Percentiles rank a stretch among this genome's conserved stretches.
These are phyloP conservation scores for Fusarium robinianum DNA, from an alignment of 2,329 filamentous ascomycete genomes.

Conservation along the genomic window DNA sequence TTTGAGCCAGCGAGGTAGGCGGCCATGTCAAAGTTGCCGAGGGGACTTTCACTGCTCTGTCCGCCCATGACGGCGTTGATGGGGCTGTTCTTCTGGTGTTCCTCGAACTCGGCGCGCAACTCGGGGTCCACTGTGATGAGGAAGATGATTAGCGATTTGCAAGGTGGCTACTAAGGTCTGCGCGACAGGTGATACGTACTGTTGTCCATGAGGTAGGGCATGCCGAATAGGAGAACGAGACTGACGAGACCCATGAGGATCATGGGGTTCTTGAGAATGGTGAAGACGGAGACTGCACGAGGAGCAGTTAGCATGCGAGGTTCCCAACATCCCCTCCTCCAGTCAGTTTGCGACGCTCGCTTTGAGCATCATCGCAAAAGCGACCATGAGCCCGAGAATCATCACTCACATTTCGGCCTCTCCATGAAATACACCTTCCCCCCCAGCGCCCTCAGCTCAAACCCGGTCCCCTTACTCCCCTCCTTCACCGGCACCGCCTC, in stretches of 20 bases:
- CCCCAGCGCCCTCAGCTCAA: constrained; percentile 66
- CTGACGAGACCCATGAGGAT: constrained; percentile 88
- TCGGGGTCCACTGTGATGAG: constrained; percentile 87
- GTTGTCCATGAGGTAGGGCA: constrained; percentile 95
- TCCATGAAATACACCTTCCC: constrained; percentile 77
- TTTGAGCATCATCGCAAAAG: neutral
- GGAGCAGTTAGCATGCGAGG: constrained; percentile 11
- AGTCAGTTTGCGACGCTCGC: neutral
- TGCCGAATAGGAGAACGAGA: constrained; percentile 82
- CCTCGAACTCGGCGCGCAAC: constrained; percentile 88
- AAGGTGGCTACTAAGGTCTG: neutral
- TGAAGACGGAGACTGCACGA: constrained; percentile 72
- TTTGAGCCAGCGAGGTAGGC: constrained; percentile 63
- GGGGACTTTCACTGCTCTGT: constrained; percentile 46
- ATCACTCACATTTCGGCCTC: constrained; percentile 71
- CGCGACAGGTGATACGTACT: constrained; percentile 62
- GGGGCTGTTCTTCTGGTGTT: constrained; percentile 78
- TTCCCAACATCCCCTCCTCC: too few relatives aligned
- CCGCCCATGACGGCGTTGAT: constrained; percentile 60
- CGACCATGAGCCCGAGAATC: neutral
- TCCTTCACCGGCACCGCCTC: constrained; percentile 56
- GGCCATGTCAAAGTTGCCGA: constrained; percentile 65
- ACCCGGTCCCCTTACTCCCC: constrained; percentile 44
- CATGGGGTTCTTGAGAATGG: constrained; percentile 92
- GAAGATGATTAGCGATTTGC: constrained; percentile 2